Base-by-base conservation (phyloP, 1,139 yeast species). In the Candida frijolesensis region DNA sequence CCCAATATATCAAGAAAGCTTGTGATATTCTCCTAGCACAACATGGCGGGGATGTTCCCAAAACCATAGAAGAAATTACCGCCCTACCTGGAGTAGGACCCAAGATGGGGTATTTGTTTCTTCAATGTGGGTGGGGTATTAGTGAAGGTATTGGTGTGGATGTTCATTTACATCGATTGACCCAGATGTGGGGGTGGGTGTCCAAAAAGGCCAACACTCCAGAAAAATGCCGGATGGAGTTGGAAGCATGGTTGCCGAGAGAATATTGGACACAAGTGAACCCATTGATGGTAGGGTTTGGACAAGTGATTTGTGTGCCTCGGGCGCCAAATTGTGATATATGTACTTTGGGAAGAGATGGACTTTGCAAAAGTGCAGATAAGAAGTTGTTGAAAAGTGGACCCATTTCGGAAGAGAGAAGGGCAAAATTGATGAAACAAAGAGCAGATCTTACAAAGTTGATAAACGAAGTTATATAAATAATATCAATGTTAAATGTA, bases 31-130 rank as follows among this genome's bases (percentile, higher is more conserved):
- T 92, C 4, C 60, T 66, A 3, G 78, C 78, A 2, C 61, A 78
- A 15, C 83, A 78, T 61, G 68, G 72, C 16, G 85, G 85, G 8
- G 97, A 91, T 60, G 78, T 92, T 1, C 94, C 94, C 0, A 68
- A 79, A 14, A 83, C 85, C 0, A 78, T 90, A 11, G 83, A 79
- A 9, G 92, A 86, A 1, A 75, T 91, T 51, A 76, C 82, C 2
- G 68, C 78, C 0, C 68, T 92, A 35, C 97, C 97, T 0, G 99
- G 99, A 0, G 96, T 92, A 1, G 99, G 99, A 0, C 97, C 97
- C 10, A 92, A 92, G 64, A 92, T 92, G 98, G 96, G 96, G 0
- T 87, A 82, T 64, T 68, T 92, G 34, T 76, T 92, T 2, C 71
- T 90, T 56, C 96, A 90, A 60, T 79, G 83, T 41, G 97, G 95